Conservation (phyloP, 2,329 filamentous ascomycete genomes). For the Colletotrichum tabaci region DNA sequence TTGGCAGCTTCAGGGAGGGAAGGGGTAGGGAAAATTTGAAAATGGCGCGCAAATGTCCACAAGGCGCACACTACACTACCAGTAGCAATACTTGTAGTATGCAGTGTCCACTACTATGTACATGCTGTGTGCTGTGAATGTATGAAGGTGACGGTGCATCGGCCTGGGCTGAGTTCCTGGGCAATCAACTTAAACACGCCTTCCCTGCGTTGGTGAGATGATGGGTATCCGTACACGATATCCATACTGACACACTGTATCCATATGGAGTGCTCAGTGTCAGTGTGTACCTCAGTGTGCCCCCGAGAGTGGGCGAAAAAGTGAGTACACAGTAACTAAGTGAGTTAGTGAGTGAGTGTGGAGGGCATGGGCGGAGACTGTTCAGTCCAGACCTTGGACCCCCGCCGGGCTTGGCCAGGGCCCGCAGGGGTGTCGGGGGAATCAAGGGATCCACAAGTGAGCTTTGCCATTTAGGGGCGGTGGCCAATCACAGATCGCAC, state of each 20-base stretch:
- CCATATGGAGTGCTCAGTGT: too few relatives aligned
- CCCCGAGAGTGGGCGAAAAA: too few relatives aligned
- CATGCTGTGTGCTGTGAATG: not conserved
- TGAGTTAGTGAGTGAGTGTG: conserved; percentile 1
- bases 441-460: conserved; percentile 40
- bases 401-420: conserved; percentile 7
- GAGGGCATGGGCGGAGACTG: not conserved
- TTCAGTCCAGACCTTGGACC: conserved; percentile 21
- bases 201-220: not conserved
- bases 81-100: not conserved
- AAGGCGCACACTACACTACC: not conserved
- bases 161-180: not conserved
- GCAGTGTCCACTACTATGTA: not conserved
- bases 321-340: not conserved
- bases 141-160: not conserved
- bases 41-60: conserved; percentile 12
- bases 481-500: conserved; percentile 12
- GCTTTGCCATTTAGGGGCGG: not conserved
- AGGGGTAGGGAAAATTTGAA: not conserved
- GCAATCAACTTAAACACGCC: not conserved
- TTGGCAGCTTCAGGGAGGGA: not conserved
- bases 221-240: not conserved
- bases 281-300: too few relatives aligned
- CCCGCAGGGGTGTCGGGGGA: conserved; percentile 38
- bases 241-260: too few relatives aligned